Conservation (phyloP, 2,329 filamentous ascomycete species). For the Corniculantispora saksenae region DNA sequence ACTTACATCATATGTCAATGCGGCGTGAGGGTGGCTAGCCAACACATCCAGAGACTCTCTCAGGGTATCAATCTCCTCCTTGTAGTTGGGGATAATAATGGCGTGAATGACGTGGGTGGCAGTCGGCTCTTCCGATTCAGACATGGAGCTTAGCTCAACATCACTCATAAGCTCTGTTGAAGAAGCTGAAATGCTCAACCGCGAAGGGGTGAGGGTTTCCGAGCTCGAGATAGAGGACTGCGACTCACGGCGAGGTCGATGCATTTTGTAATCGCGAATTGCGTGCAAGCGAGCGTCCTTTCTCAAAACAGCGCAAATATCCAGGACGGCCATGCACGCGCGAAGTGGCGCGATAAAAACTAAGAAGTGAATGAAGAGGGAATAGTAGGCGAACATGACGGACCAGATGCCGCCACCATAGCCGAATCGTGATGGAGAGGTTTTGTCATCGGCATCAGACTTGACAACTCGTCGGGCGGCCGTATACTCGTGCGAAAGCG, state of each 20-base stretch:
- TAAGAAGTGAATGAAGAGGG: conserved; percentile 63
- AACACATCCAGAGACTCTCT: conserved; percentile 69
- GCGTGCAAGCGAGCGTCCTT: conserved; percentile 47
- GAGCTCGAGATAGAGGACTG: conserved; percentile 58
- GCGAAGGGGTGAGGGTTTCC: conserved; percentile 49
- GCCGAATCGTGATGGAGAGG: conserved; percentile 30
- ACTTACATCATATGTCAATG: conserved; percentile 69
- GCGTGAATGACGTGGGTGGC: conserved; percentile 58
- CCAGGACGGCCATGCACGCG: conserved; percentile 62
- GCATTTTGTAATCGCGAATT: conserved; percentile 47
- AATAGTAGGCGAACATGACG: conserved; percentile 63
- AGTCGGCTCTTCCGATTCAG: conserved; percentile 45
- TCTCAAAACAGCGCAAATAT: conserved; percentile 53
- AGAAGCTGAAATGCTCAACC: conserved; percentile 48
- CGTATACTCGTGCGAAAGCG: conserved; percentile 52
- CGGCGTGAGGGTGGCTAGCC: conserved; percentile 65
- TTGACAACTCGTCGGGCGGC: conserved; percentile 38
- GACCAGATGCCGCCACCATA: conserved; percentile 53
- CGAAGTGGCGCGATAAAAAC: conserved; percentile 65
- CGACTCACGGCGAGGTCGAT: conserved; percentile 55
- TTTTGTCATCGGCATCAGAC: conserved; percentile 15
- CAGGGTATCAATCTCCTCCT: conserved; percentile 69
- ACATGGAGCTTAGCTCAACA: conserved; percentile 47
- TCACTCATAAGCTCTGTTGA: conserved; percentile 54
- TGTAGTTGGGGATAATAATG: conserved; percentile 73